These are phyloP conservation scores for Lichtheimia ramosa DNA, from an alignment of 371 early-diverging fungal species.

Conservation along the genomic window DNA sequence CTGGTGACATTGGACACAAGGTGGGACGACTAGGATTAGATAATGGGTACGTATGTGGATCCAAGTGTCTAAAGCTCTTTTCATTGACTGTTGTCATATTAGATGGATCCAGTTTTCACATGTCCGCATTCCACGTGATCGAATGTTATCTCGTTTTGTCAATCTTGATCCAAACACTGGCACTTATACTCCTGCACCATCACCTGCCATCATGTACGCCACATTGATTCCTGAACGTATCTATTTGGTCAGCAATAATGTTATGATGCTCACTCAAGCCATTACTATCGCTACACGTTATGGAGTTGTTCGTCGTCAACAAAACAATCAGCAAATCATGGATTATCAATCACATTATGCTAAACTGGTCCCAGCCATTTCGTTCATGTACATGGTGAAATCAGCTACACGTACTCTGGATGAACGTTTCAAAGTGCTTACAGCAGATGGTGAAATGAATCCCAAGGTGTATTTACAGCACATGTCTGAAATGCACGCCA, in stretches of 20 bases:
- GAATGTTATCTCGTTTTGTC: constrained; percentile 77
- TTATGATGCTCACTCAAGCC: constrained; percentile 45
- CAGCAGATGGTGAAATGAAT: constrained; percentile 43
- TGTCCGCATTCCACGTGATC: constrained; percentile 81
- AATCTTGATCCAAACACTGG: constrained; percentile 57
- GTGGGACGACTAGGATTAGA: constrained; percentile 82
- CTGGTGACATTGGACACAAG: constrained; percentile 87
- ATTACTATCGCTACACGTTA: constrained; percentile 69
- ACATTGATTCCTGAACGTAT: constrained; percentile 70
- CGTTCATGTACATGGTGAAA: constrained; percentile 55
- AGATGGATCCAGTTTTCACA: constrained; percentile 89
- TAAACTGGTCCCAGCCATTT: constrained; percentile 56
- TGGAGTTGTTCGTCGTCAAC: constrained; percentile 67
- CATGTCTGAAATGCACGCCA: constrained; percentile 62
- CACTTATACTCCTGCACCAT: constrained; percentile 55
- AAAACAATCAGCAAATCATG: constrained; percentile 66
- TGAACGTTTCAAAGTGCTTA: constrained; percentile 31
- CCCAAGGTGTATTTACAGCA: constrained; percentile 46
- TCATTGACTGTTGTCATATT: no score
- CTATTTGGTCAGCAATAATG: constrained; percentile 36
- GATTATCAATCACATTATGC: constrained; percentile 69
- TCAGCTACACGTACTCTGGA: constrained; percentile 18
- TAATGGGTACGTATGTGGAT: constrained; percentile 96
- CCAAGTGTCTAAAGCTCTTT: no score
- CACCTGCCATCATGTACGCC: constrained; percentile 61